phyloP scores from a whole-genome alignment of 2,329 filamentous ascomycete species.

The Nemania diffusa region DNA sequence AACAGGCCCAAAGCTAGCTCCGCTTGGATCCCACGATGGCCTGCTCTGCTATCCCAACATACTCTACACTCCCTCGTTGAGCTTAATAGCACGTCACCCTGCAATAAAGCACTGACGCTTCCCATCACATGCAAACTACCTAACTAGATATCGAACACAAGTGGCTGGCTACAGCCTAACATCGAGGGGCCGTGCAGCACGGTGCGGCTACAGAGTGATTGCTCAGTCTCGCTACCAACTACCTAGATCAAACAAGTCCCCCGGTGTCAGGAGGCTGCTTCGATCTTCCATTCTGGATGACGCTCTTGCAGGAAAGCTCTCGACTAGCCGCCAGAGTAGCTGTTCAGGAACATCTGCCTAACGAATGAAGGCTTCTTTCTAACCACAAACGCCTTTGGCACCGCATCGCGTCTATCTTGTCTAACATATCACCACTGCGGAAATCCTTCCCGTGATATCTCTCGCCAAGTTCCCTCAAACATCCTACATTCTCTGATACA shows the following conservation, averaged over 20 bases:
- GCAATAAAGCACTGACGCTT: neutral
- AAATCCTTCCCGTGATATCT: too few species aligned
- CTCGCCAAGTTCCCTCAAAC: too few species aligned
- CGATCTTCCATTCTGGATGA: neutral
- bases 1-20: neutral
- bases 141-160: neutral
- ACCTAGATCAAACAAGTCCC: neutral
- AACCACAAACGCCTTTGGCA: neutral
- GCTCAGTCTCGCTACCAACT: neutral
- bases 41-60: conserved; percentile 4
- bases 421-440: neutral
- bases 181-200: conserved; percentile 2
- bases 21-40: conserved; percentile 4
- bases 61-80: neutral
- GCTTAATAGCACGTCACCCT: neutral
- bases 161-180: neutral
- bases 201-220: conserved; percentile 15
- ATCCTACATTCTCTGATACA: too few species aligned
- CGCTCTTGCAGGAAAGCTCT: neutral
- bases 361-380: neutral
- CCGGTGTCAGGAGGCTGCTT: neutral
- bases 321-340: neutral
- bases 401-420: conserved; percentile 16
- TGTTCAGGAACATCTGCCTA: neutral
- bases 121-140: conserved; percentile 1